Evolutionary conservation across 345 rosid genomes (phyloP).

Genomic region (Salix viminalis): DNA sequence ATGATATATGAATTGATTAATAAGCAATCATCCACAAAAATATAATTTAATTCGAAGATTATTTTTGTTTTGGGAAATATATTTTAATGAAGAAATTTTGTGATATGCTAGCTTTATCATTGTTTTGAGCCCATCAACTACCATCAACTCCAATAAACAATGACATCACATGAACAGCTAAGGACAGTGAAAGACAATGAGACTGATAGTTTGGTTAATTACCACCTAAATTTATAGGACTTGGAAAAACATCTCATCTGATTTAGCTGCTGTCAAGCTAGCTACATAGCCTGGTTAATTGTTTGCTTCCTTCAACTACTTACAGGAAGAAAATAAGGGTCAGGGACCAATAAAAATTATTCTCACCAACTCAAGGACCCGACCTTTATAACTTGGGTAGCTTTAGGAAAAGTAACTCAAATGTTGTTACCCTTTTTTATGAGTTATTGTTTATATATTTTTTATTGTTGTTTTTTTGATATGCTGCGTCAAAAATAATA

Average conservation of each 20-base stretch:
- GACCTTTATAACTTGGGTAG: neutral
- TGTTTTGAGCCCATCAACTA: conserved; percentile 30
- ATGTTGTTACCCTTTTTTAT: too few species aligned
- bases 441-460: too few species aligned
- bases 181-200: conserved; percentile 41
- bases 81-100: neutral
- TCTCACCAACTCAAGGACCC: neutral
- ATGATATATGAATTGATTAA: conserved; percentile 8
- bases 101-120: neutral
- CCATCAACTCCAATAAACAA: conserved; percentile 17
- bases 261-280: neutral
- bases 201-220: conserved; percentile 25
- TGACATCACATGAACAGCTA: conserved; percentile 48
- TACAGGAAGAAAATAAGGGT: neutral
- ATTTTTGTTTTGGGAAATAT: neutral
- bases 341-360: neutral
- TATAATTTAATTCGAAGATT: neutral
- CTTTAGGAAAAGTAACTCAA: too few species aligned
- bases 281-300: neutral
- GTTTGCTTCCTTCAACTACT: neutral
- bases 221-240: neutral
- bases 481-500: too few species aligned
- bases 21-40: neutral
- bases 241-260: neutral
- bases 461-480: too few species aligned